A percentile compares a stretch with the other conserved stretches of the same genome.
Conservation (phyloP, 2,329 filamentous ascomycete species). For the Exserohilum turcica region DNA sequence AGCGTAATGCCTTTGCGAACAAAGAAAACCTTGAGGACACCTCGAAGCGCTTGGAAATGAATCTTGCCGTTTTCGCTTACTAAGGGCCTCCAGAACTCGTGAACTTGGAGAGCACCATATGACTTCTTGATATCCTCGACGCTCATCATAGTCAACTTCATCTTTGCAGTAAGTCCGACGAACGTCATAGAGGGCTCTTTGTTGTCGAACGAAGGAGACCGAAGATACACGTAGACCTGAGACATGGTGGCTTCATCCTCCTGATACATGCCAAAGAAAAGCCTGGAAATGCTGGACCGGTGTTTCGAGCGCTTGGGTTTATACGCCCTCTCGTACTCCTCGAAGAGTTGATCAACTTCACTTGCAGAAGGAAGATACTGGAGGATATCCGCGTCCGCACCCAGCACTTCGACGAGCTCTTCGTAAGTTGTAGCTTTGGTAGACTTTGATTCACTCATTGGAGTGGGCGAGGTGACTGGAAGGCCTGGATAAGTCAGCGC, state of each 20-base stretch:
- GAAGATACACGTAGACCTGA: background rate
- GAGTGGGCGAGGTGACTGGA: background rate
- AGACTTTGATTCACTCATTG: background rate
- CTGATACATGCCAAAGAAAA: background rate
- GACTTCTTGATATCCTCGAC: background rate
- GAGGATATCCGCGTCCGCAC: background rate
- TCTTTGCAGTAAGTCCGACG: background rate
- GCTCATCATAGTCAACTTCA: background rate
- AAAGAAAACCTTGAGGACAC: background rate
- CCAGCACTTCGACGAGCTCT: background rate
- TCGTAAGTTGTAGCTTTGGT: background rate
- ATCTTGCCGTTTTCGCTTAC: background rate
- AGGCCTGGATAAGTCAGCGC: background rate
- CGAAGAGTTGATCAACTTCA: background rate
- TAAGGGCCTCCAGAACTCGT: background rate
- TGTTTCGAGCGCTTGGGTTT: background rate
- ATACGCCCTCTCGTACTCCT: background rate
- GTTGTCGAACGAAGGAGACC: background rate
- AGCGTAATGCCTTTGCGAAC: background rate
- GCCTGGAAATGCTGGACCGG: background rate
- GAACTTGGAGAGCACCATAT: background rate
- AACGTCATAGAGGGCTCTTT: background rate
- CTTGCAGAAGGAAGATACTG: background rate
- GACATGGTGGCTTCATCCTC: background rate
- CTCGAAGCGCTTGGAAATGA: background rate